Base-by-base conservation (phyloP, 106 monocot genomes). In the Dioscorea alata region DNA sequence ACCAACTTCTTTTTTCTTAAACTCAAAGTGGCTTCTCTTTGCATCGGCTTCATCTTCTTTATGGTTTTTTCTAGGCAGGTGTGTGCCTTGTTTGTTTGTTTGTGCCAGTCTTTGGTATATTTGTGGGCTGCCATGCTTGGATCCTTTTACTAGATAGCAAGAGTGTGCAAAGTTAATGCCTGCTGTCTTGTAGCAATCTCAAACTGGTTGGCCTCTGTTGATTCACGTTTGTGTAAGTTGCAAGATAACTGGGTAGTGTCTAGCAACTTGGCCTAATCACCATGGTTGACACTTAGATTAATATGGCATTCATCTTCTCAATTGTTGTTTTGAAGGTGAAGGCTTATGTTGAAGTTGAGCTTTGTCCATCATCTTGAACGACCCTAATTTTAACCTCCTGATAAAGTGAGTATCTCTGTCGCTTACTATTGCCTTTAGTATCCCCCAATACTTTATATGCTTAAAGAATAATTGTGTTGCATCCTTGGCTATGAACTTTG, bases 381-480 rank as follows among this genome's bases (percentile, higher is more conserved):
- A 9, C 21, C 28, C 63, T n/a, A 6, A 33, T 33, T 16, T 33
- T 28, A 63, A 63, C 12, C 28, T 4, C 5, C 63, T 33, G 16
- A 4, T 63, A 33, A 63, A 63, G n/a, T 25, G 12, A 15, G 28
- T 19, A 21, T 65, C 65, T 65, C 65, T 33, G 19, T 65, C 42
- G 13, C 42, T 48, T 8, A 65, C 21, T 4, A 65, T 65, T 1
- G 7, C 19, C 22, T 65, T 33, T 15, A 19, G 42, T 48, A 65
- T 17, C 5, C 65, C 42, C 13, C 2, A 65, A 21, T 20, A n/a
- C 21, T 65, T 65, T 16, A 21, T 21, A 48, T 65, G 21, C 48
- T 65, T 65, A 12, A 34, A 19, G 34, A 66, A 66, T 12, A 49
- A 4, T 13, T 17, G 6, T 9, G 66, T 49, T 10, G 48, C 66